Base-by-base conservation (phyloP, 2,329 filamentous ascomycete species). In the Colletotrichum endophyticum region DNA sequence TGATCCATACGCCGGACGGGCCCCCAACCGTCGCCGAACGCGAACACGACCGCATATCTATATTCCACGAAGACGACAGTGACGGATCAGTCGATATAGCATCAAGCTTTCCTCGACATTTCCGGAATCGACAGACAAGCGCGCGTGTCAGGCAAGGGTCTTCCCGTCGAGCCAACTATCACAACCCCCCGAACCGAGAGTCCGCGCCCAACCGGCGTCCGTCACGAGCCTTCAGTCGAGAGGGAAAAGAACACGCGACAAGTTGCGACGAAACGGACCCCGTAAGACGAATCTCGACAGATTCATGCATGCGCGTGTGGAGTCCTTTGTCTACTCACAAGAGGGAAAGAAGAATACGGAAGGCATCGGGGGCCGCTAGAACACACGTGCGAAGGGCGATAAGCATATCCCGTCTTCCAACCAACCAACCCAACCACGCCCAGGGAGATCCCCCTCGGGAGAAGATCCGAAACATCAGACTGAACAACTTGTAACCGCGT, bases 381-480 rank as follows among this genome's bases (percentile, higher is more conserved):
- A 34, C 36, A 62, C n/a, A 57, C 57, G 61, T 57, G 59, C 64
- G 57, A 39, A 32, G 32, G 15, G 28, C 49, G 69, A 75, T 72
- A 75, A 72, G 69, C 73, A 72, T 75, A 72, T 53, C 67, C 44
- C 6, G 19, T 53, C n/a, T 53, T n/a, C 44, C 44, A 49, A 9
- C 39, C 36, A 39, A 39, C 5, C 5, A n/a, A 49, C 16, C 39
- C 39, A 19, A 49, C 39, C 44, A n/a, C 44, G 44, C 44, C 44
- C 67, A 49, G 25, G 61, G 39, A 36, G 36, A 56, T 62, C 28
- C 68, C 66, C 36, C 22, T 36, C 72, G 67, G 68, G 34, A 75
- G 67, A 32, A 53, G 72, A 72, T 53, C 72, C 68, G 72, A 74
- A 74, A 74, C 72, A 74, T 74, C 72, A 64, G 72, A 66, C 72